phyloP scores from a whole-genome alignment of 108 stramenopile species.

The Nitzschia sp. region DNA sequence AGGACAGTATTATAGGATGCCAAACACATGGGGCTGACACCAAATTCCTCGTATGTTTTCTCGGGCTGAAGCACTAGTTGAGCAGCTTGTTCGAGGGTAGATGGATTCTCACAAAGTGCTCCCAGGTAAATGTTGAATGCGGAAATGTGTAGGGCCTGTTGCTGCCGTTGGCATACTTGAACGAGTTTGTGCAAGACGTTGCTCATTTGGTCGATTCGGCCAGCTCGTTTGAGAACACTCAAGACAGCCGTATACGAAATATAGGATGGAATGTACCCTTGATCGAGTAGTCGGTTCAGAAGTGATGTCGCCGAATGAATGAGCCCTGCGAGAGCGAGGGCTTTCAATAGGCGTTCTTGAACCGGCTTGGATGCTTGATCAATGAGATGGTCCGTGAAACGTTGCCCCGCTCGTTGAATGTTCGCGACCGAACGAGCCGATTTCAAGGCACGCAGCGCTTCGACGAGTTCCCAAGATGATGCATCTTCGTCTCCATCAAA shows the following conservation, averaged over 20 bases:
- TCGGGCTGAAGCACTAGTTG: constrained; percentile 2
- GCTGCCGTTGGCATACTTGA: constrained; percentile 2
- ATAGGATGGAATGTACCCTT: constrained; percentile 39
- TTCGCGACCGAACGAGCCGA: neutral
- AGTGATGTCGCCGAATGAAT: constrained; percentile 43
- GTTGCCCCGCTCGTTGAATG: neutral
- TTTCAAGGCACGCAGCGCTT: neutral
- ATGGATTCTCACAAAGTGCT: constrained; percentile 59
- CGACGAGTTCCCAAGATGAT: neutral
- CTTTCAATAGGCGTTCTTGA: constrained; percentile 69
- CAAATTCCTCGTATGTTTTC: constrained; percentile 37
- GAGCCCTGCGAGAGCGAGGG: constrained; percentile 58
- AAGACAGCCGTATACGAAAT: constrained; percentile 54
- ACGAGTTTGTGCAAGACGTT: constrained; percentile 39
- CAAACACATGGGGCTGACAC: constrained; percentile 49
- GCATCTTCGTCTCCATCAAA: neutral
- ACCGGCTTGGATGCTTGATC: constrained; percentile 15
- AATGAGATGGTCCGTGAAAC: neutral
- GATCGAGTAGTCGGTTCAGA: constrained; percentile 30
- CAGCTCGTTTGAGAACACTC: constrained; percentile 43
- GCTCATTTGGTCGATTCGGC: constrained; percentile 42
- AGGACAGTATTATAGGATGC: constrained; percentile 62
- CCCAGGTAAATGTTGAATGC: constrained; percentile 78
- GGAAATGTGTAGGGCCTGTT: constrained; percentile 8
- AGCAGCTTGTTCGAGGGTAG: constrained; percentile 7